Conservation (phyloP, 106 monocot species). For the Acorus calamus region DNA sequence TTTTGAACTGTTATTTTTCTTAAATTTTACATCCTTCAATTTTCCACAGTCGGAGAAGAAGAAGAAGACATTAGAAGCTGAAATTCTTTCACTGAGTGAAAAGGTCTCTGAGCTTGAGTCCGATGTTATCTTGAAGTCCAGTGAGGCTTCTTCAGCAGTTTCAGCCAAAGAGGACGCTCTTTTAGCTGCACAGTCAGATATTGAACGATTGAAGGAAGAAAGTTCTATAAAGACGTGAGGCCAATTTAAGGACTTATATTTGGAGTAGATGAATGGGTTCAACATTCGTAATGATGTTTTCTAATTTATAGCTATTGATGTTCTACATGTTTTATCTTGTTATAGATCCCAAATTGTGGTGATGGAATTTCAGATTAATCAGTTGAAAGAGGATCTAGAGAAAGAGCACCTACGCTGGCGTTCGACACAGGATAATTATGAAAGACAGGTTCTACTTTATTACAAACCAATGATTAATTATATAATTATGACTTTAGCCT, state of each 20-base stretch:
- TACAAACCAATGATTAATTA: not conserved
- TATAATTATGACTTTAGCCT: not conserved
- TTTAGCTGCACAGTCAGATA: slow-evolving; percentile 33
- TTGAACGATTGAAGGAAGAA: slow-evolving; percentile 43
- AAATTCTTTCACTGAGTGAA: slow-evolving; percentile 41
- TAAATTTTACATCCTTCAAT: not conserved
- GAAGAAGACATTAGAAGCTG: slow-evolving; percentile 53
- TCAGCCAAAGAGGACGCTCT: slow-evolving; percentile 65
- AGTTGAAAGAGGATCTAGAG: slow-evolving; percentile 52
- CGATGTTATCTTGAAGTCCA: slow-evolving; percentile 41
- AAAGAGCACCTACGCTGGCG: slow-evolving; percentile 79
- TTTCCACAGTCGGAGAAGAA: slow-evolving; percentile 40
- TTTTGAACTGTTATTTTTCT: not conserved
- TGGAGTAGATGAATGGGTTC: not conserved
- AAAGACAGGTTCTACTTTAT: slow-evolving; percentile 68
- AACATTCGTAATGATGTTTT: not conserved
- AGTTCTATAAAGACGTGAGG: slow-evolving; percentile 48
- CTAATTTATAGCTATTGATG: not conserved
- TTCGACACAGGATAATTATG: slow-evolving; percentile 82
- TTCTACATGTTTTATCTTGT: not conserved
- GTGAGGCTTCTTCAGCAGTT: slow-evolving; percentile 51
- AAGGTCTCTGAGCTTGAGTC: slow-evolving; percentile 57
- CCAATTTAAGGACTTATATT: not conserved
- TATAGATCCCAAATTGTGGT: slow-evolving; percentile 35
- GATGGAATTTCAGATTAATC: slow-evolving; percentile 42